phyloP scores from a whole-genome alignment of 2,329 filamentous ascomycete species.

The Diaporthe capsici region DNA sequence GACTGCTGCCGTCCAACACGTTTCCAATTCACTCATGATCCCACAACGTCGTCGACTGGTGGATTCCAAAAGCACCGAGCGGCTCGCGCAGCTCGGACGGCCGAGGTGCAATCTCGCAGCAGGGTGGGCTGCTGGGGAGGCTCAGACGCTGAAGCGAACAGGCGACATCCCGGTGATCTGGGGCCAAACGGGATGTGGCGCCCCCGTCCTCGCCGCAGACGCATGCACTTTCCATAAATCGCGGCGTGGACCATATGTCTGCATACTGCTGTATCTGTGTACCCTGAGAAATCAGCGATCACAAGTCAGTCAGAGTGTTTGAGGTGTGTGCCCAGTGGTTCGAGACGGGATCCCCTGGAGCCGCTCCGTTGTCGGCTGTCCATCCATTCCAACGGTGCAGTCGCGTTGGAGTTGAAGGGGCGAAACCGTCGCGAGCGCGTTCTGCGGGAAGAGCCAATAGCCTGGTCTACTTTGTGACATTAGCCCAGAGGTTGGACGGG shows the following conservation, averaged over 20 bases:
- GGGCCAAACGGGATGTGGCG: conserved; percentile 1
- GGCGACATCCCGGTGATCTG: conserved; percentile 1
- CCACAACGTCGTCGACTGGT: neutral
- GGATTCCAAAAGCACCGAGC: neutral
- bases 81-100: conserved; percentile 12
- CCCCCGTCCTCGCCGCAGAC: neutral
- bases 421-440: neutral
- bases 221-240: conserved; percentile 4
- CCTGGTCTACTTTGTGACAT: neutral
- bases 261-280: neutral
- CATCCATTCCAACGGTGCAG: neutral
- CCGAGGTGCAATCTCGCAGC: conserved; percentile 11
- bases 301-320: neutral
- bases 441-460: neutral
- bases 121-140: neutral
- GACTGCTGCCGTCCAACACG: neutral
- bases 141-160: conserved; percentile 1
- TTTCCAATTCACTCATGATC: too few relatives aligned
- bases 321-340: conserved; percentile 17
- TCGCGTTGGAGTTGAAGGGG: neutral
- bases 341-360: conserved; percentile 19
- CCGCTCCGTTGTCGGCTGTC: conserved; percentile 41
- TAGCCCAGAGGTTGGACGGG: too few relatives aligned
- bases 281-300: neutral
- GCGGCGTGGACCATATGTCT: neutral